Base-by-base conservation (phyloP, 257 asterid species). In the Rehmannia glutinosa region DNA sequence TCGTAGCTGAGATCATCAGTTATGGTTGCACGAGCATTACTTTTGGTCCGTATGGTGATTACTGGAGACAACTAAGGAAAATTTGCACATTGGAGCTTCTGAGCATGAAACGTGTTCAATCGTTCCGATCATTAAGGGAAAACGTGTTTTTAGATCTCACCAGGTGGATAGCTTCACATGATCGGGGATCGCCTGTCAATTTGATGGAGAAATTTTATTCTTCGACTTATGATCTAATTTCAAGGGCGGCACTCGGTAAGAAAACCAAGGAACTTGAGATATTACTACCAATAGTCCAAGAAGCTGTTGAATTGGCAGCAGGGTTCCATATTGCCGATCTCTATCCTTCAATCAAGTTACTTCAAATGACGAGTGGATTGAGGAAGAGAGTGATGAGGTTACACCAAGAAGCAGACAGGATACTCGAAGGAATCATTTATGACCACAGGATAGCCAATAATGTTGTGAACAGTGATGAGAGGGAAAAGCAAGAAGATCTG, bases 221-320 rank as follows among this genome's bases (percentile, higher is more conserved):
- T 3, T 35, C 56, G 0, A 25, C 75, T 0, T 72, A 19, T 19
- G 64, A 45, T 3, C 66, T 63, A 17, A 62, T 33, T 43, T 56
- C 82, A 0, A 69, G 67, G 65, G 77, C 78, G 0, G 80, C 82
- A n/a, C 52, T 80, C 32, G 86, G 88, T 0, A 53, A 67, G 23
- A 51, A 27, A 32, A 72, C 39, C 11, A 19, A 46, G 17, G 64
- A 77, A 1, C 72, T 67, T 25, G 78, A 77, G 47, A 7, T 3
- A 1, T 66, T 66, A 32, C 16, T 72, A 12, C 5, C 9, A 11
- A 5, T 49, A 11, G 3, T 64, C 10, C 51, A 36, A 6, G 72
- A 72, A 25, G 43, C 16, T 3, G 6, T 43, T 1, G 27, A 8
- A 17, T 25, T 67, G 6, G 62, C 49, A 2, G 71, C 77, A 11